Percentiles rank a stretch among this genome's conserved stretches.
phyloP scores from a whole-genome alignment of 2,329 filamentous ascomycete genomes.

The Diaporthe sp. region DNA sequence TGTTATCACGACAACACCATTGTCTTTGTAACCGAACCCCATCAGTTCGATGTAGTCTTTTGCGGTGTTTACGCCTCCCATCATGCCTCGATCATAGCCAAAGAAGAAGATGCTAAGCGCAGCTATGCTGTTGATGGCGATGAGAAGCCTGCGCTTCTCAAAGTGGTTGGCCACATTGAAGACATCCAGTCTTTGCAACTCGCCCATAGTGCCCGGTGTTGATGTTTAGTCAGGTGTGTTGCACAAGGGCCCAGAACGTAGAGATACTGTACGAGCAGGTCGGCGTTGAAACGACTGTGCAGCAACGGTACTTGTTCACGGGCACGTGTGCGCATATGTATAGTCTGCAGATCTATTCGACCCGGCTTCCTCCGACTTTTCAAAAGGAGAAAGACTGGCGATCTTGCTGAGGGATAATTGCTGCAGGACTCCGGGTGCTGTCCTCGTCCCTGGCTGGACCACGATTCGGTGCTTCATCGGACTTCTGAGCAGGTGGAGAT shows the following conservation, averaged over 20 bases:
- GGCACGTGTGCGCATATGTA: background rate
- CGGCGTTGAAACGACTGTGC: too few relatives aligned
- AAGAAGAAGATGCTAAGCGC: conserved; percentile 79
- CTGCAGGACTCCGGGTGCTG: background rate
- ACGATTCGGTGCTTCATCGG: conserved; percentile 5
- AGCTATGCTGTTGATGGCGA: conserved; percentile 74
- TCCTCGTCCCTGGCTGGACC: background rate
- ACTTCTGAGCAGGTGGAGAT: background rate
- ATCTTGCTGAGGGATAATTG: background rate
- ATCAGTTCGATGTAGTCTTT: conserved; percentile 75
- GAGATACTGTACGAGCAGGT: too few relatives aligned
- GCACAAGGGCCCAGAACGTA: background rate
- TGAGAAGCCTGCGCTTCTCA: conserved; percentile 68
- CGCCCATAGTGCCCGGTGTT: conserved; percentile 16
- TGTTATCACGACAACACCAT: conserved; percentile 65
- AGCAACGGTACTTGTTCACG: background rate
- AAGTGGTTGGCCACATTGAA: conserved; percentile 62
- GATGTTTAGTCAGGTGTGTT: background rate
- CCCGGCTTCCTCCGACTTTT: background rate
- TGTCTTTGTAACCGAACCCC: conserved; percentile 72
- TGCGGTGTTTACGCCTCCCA: conserved; percentile 76
- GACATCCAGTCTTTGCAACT: conserved; percentile 36
- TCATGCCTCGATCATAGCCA: conserved; percentile 69
- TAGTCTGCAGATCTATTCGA: background rate
- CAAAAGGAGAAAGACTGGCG: background rate